A percentile compares a stretch with the other conserved stretches of the same genome.
Conservation (phyloP, 2,329 filamentous ascomycete species). For the Ceratocystiopsis brevicomis region DNA sequence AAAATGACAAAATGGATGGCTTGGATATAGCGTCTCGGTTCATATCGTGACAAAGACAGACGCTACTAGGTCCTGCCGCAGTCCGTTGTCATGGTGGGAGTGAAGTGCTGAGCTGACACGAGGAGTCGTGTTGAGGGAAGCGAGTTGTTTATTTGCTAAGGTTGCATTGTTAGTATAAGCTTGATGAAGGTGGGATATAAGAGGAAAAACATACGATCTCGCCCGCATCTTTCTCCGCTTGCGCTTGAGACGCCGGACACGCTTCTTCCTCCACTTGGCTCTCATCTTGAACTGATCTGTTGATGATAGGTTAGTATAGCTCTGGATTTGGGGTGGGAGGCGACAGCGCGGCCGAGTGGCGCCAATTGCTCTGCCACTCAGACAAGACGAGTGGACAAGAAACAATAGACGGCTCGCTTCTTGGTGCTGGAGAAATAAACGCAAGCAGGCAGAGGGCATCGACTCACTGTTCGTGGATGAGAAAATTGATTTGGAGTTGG, state of each 20-base stretch:
- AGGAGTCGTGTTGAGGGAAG: constrained; percentile 6
- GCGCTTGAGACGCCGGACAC: constrained; percentile 94
- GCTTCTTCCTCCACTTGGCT: constrained; percentile 99
- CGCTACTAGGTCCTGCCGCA: too few species aligned
- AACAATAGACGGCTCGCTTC: not conserved
- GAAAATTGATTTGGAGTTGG: constrained; percentile 23
- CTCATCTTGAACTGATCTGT: constrained; percentile 42
- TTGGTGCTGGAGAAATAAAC: not conserved
- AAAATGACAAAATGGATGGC: not conserved
- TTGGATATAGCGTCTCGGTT: not conserved
- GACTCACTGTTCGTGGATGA: constrained; percentile 23
- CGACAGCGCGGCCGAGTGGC: not conserved
- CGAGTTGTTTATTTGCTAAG: constrained; percentile 6
- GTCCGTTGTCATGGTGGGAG: not conserved
- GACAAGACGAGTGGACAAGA: not conserved
- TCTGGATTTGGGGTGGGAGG: not conserved
- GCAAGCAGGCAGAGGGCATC: not conserved
- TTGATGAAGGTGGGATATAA: not conserved
- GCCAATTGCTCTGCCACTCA: not conserved
- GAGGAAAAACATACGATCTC: constrained; percentile 53
- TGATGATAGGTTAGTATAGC: constrained; percentile 10
- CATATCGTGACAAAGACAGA: not conserved
- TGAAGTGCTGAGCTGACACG: constrained; percentile 3
- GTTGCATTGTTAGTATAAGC: constrained; percentile 1
- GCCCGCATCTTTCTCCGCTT: constrained; percentile 99